Evolutionary conservation across 176 grass and related monocot species (phyloP), one percentile per base, ranked within the genome.

Genomic region (Saccharum officinarum): DNA sequence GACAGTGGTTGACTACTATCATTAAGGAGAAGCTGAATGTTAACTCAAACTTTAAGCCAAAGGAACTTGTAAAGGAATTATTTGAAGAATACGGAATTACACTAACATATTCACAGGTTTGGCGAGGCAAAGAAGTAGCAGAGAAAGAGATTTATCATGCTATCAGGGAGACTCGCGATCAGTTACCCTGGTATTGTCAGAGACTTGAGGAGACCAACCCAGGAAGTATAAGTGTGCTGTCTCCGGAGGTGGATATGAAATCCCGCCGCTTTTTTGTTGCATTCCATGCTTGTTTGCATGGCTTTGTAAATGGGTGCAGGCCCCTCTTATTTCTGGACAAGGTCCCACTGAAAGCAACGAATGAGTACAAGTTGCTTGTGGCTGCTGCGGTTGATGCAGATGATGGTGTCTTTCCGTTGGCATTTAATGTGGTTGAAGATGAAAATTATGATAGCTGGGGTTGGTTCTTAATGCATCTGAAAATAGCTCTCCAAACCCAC

Each of bases 251-350:
- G 47, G 93, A 94, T 84, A 90, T 91, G 18, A 95, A 93, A 80
- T 92, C 86, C 22, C 89, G 93, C 37, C 92, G 92, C 31, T 93
- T 98, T 77, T 98, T 95, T 55, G 91, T 98, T 71, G 84, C 96
- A 46, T 98, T 98, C 82, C 89, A 98, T 87, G 96, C 96, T 86
- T 94, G 91, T 42, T 90, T 98, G 77, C 89, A 95, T 10, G 96
- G 96, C 70, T 98, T 98, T 73, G 80, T 86, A 77, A 87, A 86
- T 87, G 93, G 93, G 16, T 98, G 96, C 25, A 94, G 91, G 13
- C 93, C 96, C 42, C 91, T 98, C 40, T 74, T 98, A 47, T 98
- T 95, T 88, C 91, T 98, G 76, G 93, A 98, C 86, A 95, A 89
- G 77, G 86, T 98, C 79, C 93, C 96, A 47, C 81, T 98, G n/a